These are phyloP conservation scores for Ophiocordyceps camponoti-saundersi DNA, from an alignment of 2,329 filamentous ascomycete genomes.

Conservation along the genomic window DNA sequence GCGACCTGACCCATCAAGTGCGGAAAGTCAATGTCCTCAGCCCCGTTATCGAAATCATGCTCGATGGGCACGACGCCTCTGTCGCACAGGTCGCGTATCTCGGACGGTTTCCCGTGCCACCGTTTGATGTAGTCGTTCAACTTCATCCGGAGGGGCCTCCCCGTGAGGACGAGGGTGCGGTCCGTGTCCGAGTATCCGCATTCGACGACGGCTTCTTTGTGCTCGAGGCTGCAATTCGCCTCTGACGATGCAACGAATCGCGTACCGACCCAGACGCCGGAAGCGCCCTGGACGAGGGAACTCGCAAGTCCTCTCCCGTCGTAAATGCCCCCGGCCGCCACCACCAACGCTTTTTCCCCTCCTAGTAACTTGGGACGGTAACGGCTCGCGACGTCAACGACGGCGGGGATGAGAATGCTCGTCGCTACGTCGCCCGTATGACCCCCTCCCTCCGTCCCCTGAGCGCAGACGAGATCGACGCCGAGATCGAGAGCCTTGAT, in stretches of 20 bases:
- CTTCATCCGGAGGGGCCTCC: slow-evolving; percentile 63
- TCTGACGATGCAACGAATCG: slow-evolving; percentile 74
- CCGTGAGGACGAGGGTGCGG: slow-evolving; percentile 66
- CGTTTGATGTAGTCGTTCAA: slow-evolving; percentile 68
- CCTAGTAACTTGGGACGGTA: slow-evolving; percentile 56
- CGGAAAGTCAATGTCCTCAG: slow-evolving; percentile 64
- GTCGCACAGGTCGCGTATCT: slow-evolving; percentile 60
- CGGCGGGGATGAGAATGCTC: slow-evolving; percentile 71
- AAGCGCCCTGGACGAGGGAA: slow-evolving; percentile 73
- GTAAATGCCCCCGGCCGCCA: slow-evolving; percentile 77
- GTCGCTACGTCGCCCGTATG: slow-evolving; percentile 82
- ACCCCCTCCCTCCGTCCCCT: slow-evolving; percentile 85
- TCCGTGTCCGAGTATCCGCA: slow-evolving; percentile 67
- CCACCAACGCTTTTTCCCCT: slow-evolving; percentile 53
- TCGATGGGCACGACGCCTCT: slow-evolving; percentile 65
- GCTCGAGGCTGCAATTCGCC: slow-evolving; percentile 62
- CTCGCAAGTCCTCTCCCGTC: slow-evolving; percentile 69
- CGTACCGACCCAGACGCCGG: slow-evolving; percentile 87
- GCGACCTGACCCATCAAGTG: slow-evolving; percentile 92
- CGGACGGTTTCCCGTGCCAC: slow-evolving; percentile 64
- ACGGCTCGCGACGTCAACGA: slow-evolving; percentile 63
- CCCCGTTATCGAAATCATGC: slow-evolving; percentile 63
- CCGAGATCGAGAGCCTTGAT: slow-evolving; percentile 74
- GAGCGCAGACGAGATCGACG: slow-evolving; percentile 80
- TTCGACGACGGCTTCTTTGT: slow-evolving; percentile 72